phyloP scores from a whole-genome alignment of 768 basidiomycete species.

The Russula brevipes region DNA sequence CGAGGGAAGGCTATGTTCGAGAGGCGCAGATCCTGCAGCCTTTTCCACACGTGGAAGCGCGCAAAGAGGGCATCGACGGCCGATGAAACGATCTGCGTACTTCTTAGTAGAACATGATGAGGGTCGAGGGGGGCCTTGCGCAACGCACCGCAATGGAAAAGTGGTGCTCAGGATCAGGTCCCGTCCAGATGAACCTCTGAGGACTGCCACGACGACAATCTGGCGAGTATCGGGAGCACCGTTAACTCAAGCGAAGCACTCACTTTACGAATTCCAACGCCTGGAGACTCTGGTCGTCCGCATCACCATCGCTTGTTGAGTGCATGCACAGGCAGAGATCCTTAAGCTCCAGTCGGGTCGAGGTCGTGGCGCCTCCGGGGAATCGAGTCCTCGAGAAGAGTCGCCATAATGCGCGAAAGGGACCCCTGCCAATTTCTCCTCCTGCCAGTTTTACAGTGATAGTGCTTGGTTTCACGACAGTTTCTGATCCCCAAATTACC shows the following conservation, averaged over 20 bases:
- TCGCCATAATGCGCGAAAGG: constrained; percentile 15
- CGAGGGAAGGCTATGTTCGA: constrained; percentile 43
- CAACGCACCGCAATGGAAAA: constrained; percentile 54
- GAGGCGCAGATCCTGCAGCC: constrained; percentile 43
- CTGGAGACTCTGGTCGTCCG: constrained; percentile 30
- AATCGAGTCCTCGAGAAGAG: constrained; percentile 14
- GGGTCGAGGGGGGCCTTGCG: background rate
- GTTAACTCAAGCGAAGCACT: constrained; percentile 20
- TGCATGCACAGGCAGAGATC: constrained; percentile 37
- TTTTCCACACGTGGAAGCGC: constrained; percentile 40
- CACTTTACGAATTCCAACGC: constrained; percentile 37
- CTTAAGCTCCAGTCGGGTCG: constrained; percentile 28
- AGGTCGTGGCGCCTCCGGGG: background rate
- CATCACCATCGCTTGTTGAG: constrained; percentile 34
- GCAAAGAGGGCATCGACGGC: constrained; percentile 39
- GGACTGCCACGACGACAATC: constrained; percentile 34
- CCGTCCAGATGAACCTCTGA: constrained; percentile 49
- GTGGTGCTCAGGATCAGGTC: constrained; percentile 56
- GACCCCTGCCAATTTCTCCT: constrained; percentile 21
- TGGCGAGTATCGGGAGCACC: background rate
- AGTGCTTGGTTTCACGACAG: constrained; percentile 6
- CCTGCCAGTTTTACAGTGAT: constrained; percentile 20
- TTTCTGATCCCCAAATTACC: constrained; percentile 14
- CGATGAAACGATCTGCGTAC: constrained; percentile 40
- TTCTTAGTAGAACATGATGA: background rate